Evolutionary conservation across 352 stramenopile genomes (phyloP).

Genomic region (Peronospora tabacina): DNA sequence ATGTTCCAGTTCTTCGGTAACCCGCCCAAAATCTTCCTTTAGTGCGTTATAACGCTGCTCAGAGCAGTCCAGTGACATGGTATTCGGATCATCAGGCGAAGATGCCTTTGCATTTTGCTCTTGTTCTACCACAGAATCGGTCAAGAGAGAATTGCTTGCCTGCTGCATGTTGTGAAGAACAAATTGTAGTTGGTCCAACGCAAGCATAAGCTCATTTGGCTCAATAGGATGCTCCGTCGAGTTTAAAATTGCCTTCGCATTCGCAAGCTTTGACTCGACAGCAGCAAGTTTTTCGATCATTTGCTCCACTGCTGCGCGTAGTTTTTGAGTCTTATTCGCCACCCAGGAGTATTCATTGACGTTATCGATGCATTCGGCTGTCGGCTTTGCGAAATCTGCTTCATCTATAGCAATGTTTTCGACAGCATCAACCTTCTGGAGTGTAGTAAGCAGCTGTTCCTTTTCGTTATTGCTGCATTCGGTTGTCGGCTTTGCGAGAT

Average conservation of each 20-base stretch:
- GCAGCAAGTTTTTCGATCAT: constrained; percentile 11
- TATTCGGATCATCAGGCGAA: constrained; percentile 2
- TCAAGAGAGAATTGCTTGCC: constrained; percentile 2
- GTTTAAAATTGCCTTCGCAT: constrained; percentile 4
- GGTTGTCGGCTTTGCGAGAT: too few species aligned
- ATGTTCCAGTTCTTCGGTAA: constrained; percentile 27
- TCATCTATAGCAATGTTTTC: constrained; percentile 13
- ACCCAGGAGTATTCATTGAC: constrained; percentile 2
- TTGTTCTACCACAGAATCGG: constrained; percentile 1
- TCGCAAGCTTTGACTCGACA: constrained; percentile 11
- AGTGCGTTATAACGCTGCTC: constrained; percentile 10
- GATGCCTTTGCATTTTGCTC: neutral
- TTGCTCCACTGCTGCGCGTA: constrained; percentile 7
- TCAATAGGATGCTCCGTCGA: constrained; percentile 3
- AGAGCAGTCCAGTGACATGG: neutral
- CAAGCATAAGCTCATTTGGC: constrained; percentile 5
- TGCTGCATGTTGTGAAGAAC: constrained; percentile 8
- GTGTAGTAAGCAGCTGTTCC: constrained; percentile 17
- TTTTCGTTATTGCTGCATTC: too few species aligned
- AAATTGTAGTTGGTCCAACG: constrained; percentile 10
- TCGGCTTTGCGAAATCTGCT: neutral
- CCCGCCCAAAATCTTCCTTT: constrained; percentile 17
- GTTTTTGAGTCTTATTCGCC: constrained; percentile 5
- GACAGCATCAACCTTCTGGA: constrained; percentile 20
- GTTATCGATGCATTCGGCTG: constrained; percentile 7